Conservation (phyloP, 257 asterid species). For the Mentha longifolia region DNA sequence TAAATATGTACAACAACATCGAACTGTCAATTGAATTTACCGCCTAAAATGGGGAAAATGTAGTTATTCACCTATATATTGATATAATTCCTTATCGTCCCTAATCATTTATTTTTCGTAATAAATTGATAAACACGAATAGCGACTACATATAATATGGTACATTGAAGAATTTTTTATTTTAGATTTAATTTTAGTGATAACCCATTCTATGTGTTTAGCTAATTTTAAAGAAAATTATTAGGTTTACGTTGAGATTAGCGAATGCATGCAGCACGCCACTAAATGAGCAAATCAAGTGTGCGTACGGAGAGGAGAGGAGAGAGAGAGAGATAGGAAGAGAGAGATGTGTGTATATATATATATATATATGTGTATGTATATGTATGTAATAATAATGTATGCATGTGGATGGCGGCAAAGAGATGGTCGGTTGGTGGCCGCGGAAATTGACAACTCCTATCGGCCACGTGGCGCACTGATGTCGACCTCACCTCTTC, state of each 20-base stretch:
- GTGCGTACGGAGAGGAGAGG: neutral
- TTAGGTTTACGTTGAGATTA: neutral
- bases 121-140: too few species aligned
- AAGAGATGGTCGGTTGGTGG: conserved; percentile 34
- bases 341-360: too few species aligned
- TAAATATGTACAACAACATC: neutral
- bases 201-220: too few species aligned
- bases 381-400: neutral
- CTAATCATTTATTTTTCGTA: too few species aligned
- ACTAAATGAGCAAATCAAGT: neutral
- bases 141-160: too few species aligned
- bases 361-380: too few species aligned
- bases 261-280: neutral
- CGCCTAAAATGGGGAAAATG: neutral
- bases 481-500: conserved; percentile 3
- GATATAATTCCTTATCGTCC: too few species aligned
- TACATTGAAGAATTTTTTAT: too few species aligned
- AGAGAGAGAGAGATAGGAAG: too few species aligned
- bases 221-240: too few species aligned
- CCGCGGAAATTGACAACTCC: conserved; percentile 20
- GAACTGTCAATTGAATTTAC: neutral
- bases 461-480: conserved; percentile 27
- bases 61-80: neutral
- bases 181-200: too few species aligned
- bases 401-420: conserved; percentile 33